Base-by-base conservation (phyloP, 2,329 filamentous ascomycete genomes). In the Dothideomycetes sp. region DNA sequence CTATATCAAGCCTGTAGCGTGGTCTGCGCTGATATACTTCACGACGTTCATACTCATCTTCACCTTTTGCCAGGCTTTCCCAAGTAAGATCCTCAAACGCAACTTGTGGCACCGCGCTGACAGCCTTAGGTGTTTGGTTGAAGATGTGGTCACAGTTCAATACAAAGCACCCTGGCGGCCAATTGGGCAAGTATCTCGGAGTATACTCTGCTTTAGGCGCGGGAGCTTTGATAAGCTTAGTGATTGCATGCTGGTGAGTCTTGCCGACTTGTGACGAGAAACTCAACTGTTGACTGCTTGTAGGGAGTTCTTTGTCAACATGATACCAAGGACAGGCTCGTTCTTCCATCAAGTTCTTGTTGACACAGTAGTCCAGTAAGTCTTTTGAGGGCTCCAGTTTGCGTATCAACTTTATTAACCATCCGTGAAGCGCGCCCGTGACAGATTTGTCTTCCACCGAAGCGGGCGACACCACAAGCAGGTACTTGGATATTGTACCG, bases 391-490 rank as follows among this genome's bases (percentile, higher is more conserved):
- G n/a, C n/a, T n/a, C n/a, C n/a, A n/a, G n/a, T n/a, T n/a, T n/a
- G n/a, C n/a, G n/a, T n/a, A n/a, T n/a, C n/a, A n/a, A n/a, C n/a
- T n/a, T n/a, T n/a, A n/a, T n/a, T n/a, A n/a, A n/a, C n/a, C n/a
- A n/a, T n/a, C n/a, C n/a, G n/a, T n/a, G n/a, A 27, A 41, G 33
- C 20, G 44, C 44, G n/a, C 28, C 38, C 7, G 30, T 65, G 46
- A 54, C 56, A 1, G 67, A 65, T 47, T 63, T 68, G 38, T 52
- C 60, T 1, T 55, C 53, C 1, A 64, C 59, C 0, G 64, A 68
- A 45, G 62, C 57, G 10, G 65, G 64, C 10, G 54, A 60, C n/a
- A 63, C 59, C 6, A 53, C 61, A 13, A 68, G 67, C 22, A 50
- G n/a, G n/a, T n/a, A n/a, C n/a, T n/a, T n/a, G n/a, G n/a, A n/a